phyloP scores from a whole-genome alignment of 192 early-diverging fungal genomes.

The Jimgerdemannia flammicorona region DNA sequence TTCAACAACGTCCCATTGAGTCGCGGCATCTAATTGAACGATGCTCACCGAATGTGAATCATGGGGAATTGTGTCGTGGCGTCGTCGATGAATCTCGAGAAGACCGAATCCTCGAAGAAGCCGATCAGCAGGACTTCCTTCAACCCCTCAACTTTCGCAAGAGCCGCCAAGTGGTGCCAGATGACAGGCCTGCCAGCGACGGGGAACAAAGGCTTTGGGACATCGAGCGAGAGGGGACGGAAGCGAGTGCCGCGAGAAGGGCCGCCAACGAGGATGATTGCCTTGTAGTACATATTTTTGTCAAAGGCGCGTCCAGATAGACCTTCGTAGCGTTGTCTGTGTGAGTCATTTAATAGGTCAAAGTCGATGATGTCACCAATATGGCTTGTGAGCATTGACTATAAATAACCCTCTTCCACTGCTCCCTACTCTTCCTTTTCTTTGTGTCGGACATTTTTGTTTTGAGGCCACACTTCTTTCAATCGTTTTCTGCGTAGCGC shows the following conservation, averaged over 20 bases:
- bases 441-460: no score
- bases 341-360: no score
- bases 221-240: conserved; percentile 93
- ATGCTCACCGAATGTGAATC: conserved; percentile 74
- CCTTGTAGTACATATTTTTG: conserved; percentile 46
- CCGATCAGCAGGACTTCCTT: conserved; percentile 95
- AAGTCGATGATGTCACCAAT: no score
- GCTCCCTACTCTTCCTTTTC: no score
- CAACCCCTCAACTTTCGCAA: conserved; percentile 83
- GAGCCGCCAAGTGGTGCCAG: conserved; percentile 92
- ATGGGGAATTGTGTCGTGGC: conserved; percentile 84
- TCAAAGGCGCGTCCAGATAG: no score
- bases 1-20: neutral
- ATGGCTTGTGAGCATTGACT: neutral
- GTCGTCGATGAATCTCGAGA: conserved; percentile 84
- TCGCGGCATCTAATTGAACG: neutral
- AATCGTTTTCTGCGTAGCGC: no score
- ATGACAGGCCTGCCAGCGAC: conserved; percentile 96
- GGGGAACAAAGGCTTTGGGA: conserved; percentile 98
- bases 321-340: no score
- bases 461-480: no score
- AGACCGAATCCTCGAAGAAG: conserved; percentile 95
- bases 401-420: neutral
- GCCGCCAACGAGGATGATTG: conserved; percentile 95
- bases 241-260: conserved; percentile 97